Evolutionary conservation across 179 eudicot genomes (phyloP).

Genomic region (Beta macrorhiza): DNA sequence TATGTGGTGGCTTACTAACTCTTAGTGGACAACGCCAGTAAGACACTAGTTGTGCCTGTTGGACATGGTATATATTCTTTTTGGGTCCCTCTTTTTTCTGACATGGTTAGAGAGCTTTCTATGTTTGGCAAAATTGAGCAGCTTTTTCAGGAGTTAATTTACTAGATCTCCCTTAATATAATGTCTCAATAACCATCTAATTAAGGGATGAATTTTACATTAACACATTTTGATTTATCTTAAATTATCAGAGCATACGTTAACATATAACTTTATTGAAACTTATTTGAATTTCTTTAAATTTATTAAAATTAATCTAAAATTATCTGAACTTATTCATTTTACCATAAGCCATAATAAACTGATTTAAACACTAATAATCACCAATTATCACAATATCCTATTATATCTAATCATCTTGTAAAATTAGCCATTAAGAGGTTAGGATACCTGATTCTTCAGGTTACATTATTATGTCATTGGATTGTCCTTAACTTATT

Average conservation of each 20-base stretch:
- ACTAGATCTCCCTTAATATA: background rate
- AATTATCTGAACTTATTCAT: too few species aligned
- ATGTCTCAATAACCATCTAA: too few species aligned
- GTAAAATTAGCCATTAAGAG: background rate
- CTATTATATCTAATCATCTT: too few species aligned
- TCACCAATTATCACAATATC: too few species aligned
- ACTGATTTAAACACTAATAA: too few species aligned
- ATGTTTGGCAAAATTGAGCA: slow-evolving; percentile 19
- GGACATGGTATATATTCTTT: slow-evolving; percentile 4
- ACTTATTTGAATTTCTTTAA: too few species aligned
- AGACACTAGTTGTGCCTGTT: slow-evolving; percentile 14
- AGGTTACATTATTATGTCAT: background rate
- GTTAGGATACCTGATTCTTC: slow-evolving; percentile 7
- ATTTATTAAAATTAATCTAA: too few species aligned
- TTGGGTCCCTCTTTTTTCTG: slow-evolving; percentile 4
- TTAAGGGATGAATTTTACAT: too few species aligned
- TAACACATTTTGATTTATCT: too few species aligned
- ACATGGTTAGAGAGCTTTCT: background rate
- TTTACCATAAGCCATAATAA: too few species aligned
- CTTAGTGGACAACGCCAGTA: slow-evolving; percentile 10
- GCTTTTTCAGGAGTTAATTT: background rate
- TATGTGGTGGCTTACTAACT: background rate
- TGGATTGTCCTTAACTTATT: background rate
- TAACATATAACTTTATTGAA: too few species aligned
- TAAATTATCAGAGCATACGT: too few species aligned